Conservation (phyloP, 2,329 filamentous ascomycete species). For the Nothophaeocryptopus gaeumannii region DNA sequence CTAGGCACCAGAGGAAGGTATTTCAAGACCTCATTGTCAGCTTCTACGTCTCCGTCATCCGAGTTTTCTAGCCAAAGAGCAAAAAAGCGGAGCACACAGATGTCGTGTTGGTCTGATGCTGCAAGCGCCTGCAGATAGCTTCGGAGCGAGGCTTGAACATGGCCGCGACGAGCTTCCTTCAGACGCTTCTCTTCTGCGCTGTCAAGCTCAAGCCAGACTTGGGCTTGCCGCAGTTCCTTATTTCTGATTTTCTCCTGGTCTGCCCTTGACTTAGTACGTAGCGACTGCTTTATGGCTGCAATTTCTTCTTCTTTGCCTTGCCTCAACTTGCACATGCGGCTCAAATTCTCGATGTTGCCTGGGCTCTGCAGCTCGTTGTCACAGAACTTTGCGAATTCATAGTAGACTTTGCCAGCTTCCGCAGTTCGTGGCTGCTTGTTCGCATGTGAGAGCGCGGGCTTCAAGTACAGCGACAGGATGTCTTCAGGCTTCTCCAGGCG, state of each 20-base stretch:
- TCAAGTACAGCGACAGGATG: constrained; percentile 82
- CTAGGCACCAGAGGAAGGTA: constrained; percentile 75
- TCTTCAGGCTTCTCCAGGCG: constrained; percentile 85
- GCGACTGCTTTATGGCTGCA: constrained; percentile 63
- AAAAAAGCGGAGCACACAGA: constrained; percentile 86
- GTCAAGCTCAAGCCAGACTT: constrained; percentile 86
- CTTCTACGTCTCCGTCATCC: constrained; percentile 58
- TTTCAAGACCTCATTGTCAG: constrained; percentile 72
- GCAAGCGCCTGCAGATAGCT: constrained; percentile 85
- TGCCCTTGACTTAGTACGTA: constrained; percentile 43
- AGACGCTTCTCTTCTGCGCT: constrained; percentile 80
- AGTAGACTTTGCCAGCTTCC: constrained; percentile 83
- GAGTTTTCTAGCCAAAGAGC: constrained; percentile 91
- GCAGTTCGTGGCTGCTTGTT: constrained; percentile 64
- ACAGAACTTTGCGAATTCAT: constrained; percentile 93
- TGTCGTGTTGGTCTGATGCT: constrained; percentile 84
- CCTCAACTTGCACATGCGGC: constrained; percentile 73
- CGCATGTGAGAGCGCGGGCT: constrained; percentile 78
- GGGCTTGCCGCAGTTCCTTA: constrained; percentile 67
- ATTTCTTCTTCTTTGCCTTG: constrained; percentile 81
- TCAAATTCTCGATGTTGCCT: constrained; percentile 79
- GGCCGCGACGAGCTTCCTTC: constrained; percentile 71
- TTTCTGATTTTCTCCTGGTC: constrained; percentile 52
- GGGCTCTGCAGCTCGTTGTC: constrained; percentile 88
- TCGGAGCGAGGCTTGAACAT: constrained; percentile 83